These are phyloP conservation scores for Hemisphaericaspora subhashii DNA, from an alignment of 1,139 yeast genomes.

Conservation along the genomic window DNA sequence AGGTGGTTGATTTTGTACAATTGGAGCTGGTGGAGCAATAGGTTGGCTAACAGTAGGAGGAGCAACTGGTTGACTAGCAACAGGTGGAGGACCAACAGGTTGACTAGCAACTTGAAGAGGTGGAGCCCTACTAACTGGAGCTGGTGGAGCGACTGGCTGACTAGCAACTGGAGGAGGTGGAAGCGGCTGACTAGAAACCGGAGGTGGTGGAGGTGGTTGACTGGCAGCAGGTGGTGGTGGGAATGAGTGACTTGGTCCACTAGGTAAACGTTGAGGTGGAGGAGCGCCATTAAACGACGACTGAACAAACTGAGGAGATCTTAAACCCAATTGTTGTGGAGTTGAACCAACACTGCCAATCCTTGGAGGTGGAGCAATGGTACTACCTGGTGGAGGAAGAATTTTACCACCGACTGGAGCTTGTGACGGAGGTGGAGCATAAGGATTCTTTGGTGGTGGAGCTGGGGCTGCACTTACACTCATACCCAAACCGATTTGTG, in stretches of 20 bases:
- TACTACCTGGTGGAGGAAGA: constrained; percentile 14
- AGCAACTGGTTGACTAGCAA: constrained; percentile 16
- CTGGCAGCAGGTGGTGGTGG: constrained; percentile 8
- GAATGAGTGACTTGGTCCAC: constrained; percentile 5
- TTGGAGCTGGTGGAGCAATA: constrained; percentile 21
- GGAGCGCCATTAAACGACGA: constrained; percentile 17
- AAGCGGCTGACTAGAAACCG: constrained; percentile 8
- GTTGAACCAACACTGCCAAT: constrained; percentile 18
- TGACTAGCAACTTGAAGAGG: constrained; percentile 1
- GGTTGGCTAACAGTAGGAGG: constrained; percentile 19
- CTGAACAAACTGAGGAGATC: constrained; percentile 10
- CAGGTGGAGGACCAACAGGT: constrained; percentile 8
- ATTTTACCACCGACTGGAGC: constrained; percentile 10
- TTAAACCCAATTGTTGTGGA: constrained; percentile 16
- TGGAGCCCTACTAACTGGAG: constrained; percentile 1
- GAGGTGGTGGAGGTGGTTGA: constrained; percentile 2
- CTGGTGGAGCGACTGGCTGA: constrained; percentile 14
- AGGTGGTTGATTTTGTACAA: constrained; percentile 18
- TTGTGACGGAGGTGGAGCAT: constrained; percentile 39
- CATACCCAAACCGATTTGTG: constrained; percentile 13
- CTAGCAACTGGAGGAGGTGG: constrained; percentile 27
- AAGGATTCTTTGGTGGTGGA: constrained; percentile 38
- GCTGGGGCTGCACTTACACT: constrained; percentile 15
- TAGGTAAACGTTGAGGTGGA: constrained; percentile 21
- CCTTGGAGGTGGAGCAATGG: constrained; percentile 14